Base-by-base conservation (phyloP, 1,284 basidiomycete genomes). In the Tilletia caries region DNA sequence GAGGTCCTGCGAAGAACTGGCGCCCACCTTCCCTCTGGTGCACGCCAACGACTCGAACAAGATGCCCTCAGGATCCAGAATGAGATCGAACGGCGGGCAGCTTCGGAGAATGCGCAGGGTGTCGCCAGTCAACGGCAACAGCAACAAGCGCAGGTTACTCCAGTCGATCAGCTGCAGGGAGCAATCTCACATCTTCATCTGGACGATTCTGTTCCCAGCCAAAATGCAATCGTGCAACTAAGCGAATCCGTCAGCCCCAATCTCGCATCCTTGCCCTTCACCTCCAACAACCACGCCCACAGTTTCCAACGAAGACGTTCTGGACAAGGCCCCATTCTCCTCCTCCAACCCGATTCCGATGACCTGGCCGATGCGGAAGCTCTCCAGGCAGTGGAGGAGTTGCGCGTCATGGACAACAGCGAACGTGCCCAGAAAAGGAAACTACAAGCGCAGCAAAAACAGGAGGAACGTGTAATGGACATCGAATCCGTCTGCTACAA, bases 311-410 rank as follows among this genome's bases (percentile, higher is more conserved):
- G 58, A n/a, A 3, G 58, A 62, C 18, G 27, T 4, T 62, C 58
- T 18, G 32, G 33, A 20, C 58, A 62, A 34, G 58, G 58, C 2
- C 58, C 29, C 29, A 62, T 62, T 13, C 20, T 33, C n/a, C 27
- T 62, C 20, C 58, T 62, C 58, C 27, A 62, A 34, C 58, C 58
- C 27, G 32, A 8, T 20, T 62, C 58, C n/a, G 32, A 27, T 5
- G 29, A 27, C 3, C 58, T 62, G 29, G 58, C 58, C 29, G 58
- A 62, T 20, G 58, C 58, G 29, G 58, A 62, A 37, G 58, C 58
- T 33, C 32, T 62, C 18, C 58, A 62, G 33, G 32, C 29, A 20
- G 58, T 29, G 13, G 58, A 62, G 15, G 15, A 34, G 15, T n/a
- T 62, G 13, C 52, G 52, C 13, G 52, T 13, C 23, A 29, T 27